Evolutionary conservation across 495 filamentous ascomycete genomes (phyloP).

Genomic region (Neurospora tetraspora): DNA sequence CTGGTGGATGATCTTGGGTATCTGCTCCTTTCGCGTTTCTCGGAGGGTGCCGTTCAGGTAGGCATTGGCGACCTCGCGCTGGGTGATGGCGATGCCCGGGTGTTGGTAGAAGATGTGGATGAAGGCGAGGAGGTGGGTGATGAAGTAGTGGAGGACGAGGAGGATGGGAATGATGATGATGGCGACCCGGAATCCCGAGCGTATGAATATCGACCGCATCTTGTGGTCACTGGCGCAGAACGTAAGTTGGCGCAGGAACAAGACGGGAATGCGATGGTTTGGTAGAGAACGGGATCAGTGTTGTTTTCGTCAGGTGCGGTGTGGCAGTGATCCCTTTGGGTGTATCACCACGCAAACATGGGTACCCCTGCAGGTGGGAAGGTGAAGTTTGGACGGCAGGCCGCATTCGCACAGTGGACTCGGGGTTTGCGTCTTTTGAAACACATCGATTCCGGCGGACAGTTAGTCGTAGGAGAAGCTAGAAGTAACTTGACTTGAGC

Average conservation of each 20-base stretch:
- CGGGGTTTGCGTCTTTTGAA: background rate
- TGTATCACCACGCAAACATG: background rate
- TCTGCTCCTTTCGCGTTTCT: background rate
- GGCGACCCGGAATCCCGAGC: slow-evolving; percentile 6
- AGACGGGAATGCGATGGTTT: background rate
- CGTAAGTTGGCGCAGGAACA: background rate
- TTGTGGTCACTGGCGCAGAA: background rate
- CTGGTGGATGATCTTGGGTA: slow-evolving; percentile 83
- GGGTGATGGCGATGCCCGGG: slow-evolving; percentile 16
- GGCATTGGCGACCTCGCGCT: slow-evolving; percentile 8
- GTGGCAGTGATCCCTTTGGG: background rate
- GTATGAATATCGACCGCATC: background rate
- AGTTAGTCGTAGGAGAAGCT: background rate
- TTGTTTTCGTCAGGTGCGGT: background rate
- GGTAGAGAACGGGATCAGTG: background rate
- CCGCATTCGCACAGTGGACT: background rate
- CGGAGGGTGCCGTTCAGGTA: slow-evolving; percentile 1
- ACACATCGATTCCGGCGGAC: background rate
- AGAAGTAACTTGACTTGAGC: background rate
- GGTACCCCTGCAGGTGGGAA: background rate
- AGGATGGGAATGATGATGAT: slow-evolving; percentile 7
- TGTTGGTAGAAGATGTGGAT: slow-evolving; percentile 19
- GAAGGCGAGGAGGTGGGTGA: slow-evolving; percentile 14
- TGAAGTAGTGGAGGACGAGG: background rate
- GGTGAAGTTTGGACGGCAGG: background rate